A percentile compares a stretch with the other conserved stretches of the same genome.
Conservation (phyloP, 2,329 filamentous ascomycete species). For the Xylaria sp. region DNA sequence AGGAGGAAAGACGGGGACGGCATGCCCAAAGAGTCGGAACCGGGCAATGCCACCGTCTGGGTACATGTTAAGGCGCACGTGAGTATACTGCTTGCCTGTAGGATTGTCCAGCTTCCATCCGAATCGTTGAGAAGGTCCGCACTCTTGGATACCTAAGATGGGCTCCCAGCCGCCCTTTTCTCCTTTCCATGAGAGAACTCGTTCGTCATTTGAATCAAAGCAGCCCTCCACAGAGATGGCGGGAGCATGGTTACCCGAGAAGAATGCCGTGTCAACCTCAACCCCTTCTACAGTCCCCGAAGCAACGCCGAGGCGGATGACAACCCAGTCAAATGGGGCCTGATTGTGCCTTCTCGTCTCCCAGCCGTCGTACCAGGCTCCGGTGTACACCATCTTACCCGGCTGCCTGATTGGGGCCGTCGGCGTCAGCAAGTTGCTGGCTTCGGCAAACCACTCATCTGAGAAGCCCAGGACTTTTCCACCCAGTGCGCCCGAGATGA, state of each 20-base stretch:
- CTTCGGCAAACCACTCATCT: conserved; percentile 76
- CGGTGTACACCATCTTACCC: conserved; percentile 75
- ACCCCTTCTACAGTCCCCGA: conserved; percentile 78
- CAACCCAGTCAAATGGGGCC: conserved; percentile 73
- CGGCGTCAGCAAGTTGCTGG: conserved; percentile 72
- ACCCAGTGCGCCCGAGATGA: conserved; percentile 70
- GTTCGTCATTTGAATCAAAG: conserved; percentile 72
- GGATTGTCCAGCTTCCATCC: conserved; percentile 73
- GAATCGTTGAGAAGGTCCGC: conserved; percentile 78
- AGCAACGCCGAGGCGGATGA: conserved; percentile 73
- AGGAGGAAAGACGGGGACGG: conserved; percentile 79
- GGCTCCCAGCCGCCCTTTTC: conserved; percentile 74
- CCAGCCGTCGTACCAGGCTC: conserved; percentile 78
- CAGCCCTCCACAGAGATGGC: conserved; percentile 81
- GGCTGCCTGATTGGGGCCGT: conserved; percentile 70
- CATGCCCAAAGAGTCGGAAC: conserved; percentile 81
- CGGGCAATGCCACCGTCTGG: conserved; percentile 86
- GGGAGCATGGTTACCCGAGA: conserved; percentile 84
- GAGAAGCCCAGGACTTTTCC: conserved; percentile 73
- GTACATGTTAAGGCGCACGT: conserved; percentile 85
- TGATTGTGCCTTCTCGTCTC: conserved; percentile 75
- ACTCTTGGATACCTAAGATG: conserved; percentile 75
- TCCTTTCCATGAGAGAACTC: conserved; percentile 72
- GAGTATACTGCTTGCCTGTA: conserved; percentile 76
- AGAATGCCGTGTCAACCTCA: conserved; percentile 84